phyloP scores from a whole-genome alignment of 2,329 filamentous ascomycete species.

The Claviceps maximensis region DNA sequence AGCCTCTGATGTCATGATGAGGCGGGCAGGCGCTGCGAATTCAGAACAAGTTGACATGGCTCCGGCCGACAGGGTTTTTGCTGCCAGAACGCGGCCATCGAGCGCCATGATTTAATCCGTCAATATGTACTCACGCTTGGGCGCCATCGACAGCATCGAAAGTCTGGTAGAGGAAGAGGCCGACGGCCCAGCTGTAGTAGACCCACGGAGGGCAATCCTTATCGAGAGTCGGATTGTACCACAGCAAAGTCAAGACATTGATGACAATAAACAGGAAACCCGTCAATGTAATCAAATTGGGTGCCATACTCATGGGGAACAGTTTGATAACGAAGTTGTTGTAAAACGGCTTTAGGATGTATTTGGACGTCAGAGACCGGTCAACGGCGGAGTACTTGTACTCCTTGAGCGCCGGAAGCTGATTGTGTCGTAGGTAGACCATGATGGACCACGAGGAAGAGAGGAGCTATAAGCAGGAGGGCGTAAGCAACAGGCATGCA shows the following conservation, averaged over 20 bases:
- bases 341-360: slow-evolving; percentile 96
- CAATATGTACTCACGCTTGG: slow-evolving; percentile 58
- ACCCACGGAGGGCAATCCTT: slow-evolving; percentile 92
- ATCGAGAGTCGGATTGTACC: slow-evolving; percentile 91
- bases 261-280: slow-evolving; percentile 81
- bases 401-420: slow-evolving; percentile 74
- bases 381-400: slow-evolving; percentile 96
- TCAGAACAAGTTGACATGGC: not conserved
- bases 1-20: not conserved
- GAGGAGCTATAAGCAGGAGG: not conserved
- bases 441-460: slow-evolving; percentile 31
- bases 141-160: slow-evolving; percentile 94
- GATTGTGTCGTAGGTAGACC: slow-evolving; percentile 91
- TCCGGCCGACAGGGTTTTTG: not conserved
- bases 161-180: slow-evolving; percentile 92
- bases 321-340: slow-evolving; percentile 84
- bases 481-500: not conserved
- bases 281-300: slow-evolving; percentile 74
- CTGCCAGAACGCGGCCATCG: not conserved
- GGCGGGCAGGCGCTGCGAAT: not conserved
- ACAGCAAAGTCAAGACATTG: slow-evolving; percentile 84
- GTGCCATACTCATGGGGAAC: slow-evolving; percentile 93
- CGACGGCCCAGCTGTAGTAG: slow-evolving; percentile 80
- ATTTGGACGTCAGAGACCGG: slow-evolving; percentile 77
- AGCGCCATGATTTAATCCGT: not conserved